These are phyloP conservation scores for Patellaria atrata DNA, from an alignment of 495 filamentous ascomycete genomes.

Conservation along the genomic window DNA sequence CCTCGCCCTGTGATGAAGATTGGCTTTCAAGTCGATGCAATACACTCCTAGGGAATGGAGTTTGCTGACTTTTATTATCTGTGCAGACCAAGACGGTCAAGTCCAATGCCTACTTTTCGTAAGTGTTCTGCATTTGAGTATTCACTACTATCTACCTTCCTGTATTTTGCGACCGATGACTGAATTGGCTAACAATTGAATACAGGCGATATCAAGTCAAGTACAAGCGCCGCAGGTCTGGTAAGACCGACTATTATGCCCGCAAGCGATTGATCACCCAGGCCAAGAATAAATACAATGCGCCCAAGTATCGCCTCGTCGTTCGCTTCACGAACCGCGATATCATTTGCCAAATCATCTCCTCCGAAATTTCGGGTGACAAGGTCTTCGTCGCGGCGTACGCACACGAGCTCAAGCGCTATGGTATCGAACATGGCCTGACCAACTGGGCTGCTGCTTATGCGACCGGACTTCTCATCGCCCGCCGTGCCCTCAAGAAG, in stretches of 20 bases:
- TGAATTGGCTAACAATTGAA: too few species aligned
- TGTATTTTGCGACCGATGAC: slow-evolving; percentile 7
- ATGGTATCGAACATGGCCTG: slow-evolving; percentile 93
- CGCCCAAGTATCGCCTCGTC: slow-evolving; percentile 98
- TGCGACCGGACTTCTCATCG: slow-evolving; percentile 88
- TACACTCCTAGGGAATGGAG: slow-evolving; percentile 96
- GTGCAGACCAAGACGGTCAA: slow-evolving; percentile 86
- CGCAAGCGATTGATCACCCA: slow-evolving; percentile 99
- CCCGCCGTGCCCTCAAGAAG: slow-evolving; percentile 92
- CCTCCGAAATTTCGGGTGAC: slow-evolving; percentile 92
- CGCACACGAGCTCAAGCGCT: slow-evolving; percentile 91
- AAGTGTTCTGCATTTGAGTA: too few species aligned
- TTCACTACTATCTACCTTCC: slow-evolving; percentile 7
- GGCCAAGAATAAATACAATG: slow-evolving; percentile 99
- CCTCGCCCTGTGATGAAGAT: slow-evolving; percentile 3
- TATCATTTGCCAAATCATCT: slow-evolving; percentile 95
- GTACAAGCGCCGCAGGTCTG: slow-evolving; percentile 90
- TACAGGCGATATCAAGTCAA: slow-evolving; percentile 81
- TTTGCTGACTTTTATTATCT: slow-evolving; percentile 78
- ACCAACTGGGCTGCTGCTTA: slow-evolving; percentile 99
- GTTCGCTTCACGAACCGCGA: slow-evolving; percentile 99
- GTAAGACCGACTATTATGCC: slow-evolving; percentile 99
- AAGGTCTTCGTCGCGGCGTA: slow-evolving; percentile 90
- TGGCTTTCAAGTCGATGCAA: slow-evolving; percentile 66
- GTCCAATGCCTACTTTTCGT: slow-evolving; percentile 96